Evolutionary conservation across 306 rosid species (phyloP).

Genomic region (Cucurbita pepo): DNA sequence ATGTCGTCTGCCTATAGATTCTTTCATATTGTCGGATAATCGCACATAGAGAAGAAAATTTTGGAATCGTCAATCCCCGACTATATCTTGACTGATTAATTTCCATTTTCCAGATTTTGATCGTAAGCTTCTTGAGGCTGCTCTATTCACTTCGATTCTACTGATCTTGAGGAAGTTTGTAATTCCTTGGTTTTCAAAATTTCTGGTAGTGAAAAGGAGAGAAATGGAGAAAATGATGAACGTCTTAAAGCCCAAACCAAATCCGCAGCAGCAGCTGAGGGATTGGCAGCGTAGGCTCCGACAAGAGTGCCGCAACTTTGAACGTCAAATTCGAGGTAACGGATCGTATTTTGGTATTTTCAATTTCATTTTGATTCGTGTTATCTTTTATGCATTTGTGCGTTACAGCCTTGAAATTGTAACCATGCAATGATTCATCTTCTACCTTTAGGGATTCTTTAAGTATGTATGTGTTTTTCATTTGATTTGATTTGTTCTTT

Average conservation of each 20-base stretch:
- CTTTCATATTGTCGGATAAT: too few relatives aligned
- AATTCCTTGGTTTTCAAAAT: background rate
- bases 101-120: background rate
- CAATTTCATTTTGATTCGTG: background rate
- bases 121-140: background rate
- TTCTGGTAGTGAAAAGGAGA: background rate
- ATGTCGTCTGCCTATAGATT: too few relatives aligned
- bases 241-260: conserved; percentile 54
- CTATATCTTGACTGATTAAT: too few relatives aligned
- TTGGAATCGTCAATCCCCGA: too few relatives aligned
- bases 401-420: background rate
- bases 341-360: background rate
- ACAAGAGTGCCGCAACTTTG: conserved; percentile 80
- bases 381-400: background rate
- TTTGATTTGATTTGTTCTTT: conserved; percentile 7
- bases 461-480: background rate
- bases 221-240: conserved; percentile 64
- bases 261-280: conserved; percentile 53
- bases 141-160: background rate
- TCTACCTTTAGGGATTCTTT: background rate
- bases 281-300: conserved; percentile 91
- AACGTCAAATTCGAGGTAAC: conserved; percentile 80
- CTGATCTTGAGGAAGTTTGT: background rate
- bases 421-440: background rate
- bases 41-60: too few relatives aligned